Evolutionary conservation across 371 early-diverging fungal species (phyloP).

Genomic region (Circinella umbellata): DNA sequence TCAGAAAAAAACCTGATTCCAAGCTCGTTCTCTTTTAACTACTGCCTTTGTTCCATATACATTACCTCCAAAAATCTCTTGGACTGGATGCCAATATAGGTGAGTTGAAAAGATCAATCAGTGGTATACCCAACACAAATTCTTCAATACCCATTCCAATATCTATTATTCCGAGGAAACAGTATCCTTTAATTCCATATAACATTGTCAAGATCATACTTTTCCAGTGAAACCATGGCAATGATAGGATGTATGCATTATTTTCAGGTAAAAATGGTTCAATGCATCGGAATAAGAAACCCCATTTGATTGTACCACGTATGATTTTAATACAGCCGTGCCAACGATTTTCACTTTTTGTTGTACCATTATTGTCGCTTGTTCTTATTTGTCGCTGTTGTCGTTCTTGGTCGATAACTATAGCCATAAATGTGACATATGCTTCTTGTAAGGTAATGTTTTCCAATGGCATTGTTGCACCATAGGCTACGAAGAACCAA

Average conservation of each 20-base stretch:
- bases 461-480: conserved; percentile 28
- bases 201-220: conserved; percentile 27
- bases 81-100: conserved; percentile 42
- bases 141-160: conserved; percentile 35
- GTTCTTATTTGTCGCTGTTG: not conserved
- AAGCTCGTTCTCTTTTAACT: not conserved
- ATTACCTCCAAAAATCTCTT: conserved; percentile 48
- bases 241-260: conserved; percentile 15
- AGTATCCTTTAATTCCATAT: conserved; percentile 35
- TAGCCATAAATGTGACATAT: conserved; percentile 22
- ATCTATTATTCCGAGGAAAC: conserved; percentile 32
- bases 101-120: conserved; percentile 32
- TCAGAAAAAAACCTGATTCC: no score
- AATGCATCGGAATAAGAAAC: conserved; percentile 15
- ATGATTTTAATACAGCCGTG: not conserved
- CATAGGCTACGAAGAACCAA: conserved; percentile 38
- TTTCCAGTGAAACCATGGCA: conserved; percentile 27
- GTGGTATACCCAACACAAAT: conserved; percentile 19
- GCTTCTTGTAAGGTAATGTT: conserved; percentile 18
- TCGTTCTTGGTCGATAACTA: conserved; percentile 23
- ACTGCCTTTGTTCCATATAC: not conserved
- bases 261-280: conserved; percentile 27
- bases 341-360: not conserved
- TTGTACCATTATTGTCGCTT: not conserved
- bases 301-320: conserved; percentile 28